phyloP scores from a whole-genome alignment of 768 basidiomycete species.

The Lactarius pseudohatsudake region DNA sequence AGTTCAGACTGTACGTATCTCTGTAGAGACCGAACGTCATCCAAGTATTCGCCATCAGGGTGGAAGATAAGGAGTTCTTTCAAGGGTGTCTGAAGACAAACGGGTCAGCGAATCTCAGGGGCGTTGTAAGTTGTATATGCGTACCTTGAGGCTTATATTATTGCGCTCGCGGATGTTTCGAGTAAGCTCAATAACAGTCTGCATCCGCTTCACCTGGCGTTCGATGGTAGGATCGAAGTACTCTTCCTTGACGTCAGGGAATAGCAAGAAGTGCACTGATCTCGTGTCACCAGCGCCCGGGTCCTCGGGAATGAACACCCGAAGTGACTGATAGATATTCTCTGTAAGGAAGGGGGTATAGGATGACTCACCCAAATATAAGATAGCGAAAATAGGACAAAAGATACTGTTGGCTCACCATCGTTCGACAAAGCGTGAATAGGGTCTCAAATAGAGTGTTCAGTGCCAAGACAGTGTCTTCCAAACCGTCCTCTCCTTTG shows the following conservation, averaged over 20 bases:
- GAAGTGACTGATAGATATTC: slow-evolving; percentile 90
- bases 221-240: slow-evolving; percentile 95
- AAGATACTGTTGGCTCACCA: slow-evolving; percentile 55
- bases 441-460: slow-evolving; percentile 96
- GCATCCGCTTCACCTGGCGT: slow-evolving; percentile 92
- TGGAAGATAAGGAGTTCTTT: slow-evolving; percentile 95
- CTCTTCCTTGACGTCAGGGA: slow-evolving; percentile 91
- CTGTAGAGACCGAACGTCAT: slow-evolving; percentile 80
- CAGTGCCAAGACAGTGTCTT: slow-evolving; percentile 83
- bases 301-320: slow-evolving; percentile 79
- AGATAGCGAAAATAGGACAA: slow-evolving; percentile 1
- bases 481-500: slow-evolving; percentile 90
- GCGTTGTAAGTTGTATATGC: slow-evolving; percentile 24
- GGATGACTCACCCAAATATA: slow-evolving; percentile 63
- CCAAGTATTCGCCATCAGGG: slow-evolving; percentile 76
- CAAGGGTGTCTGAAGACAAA: slow-evolving; percentile 68
- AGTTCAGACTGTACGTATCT: slow-evolving; percentile 92
- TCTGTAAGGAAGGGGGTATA: slow-evolving; percentile 99
- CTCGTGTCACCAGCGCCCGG: slow-evolving; percentile 72
- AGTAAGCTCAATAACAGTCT: slow-evolving; percentile 89
- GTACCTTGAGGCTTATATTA: slow-evolving; percentile 85
- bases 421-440: slow-evolving; percentile 91
- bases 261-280: slow-evolving; percentile 92
- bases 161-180: slow-evolving; percentile 86
- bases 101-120: background rate